Base-by-base conservation (phyloP, 208 protist genomes). In the Acanthamoeba divionensis region DNA sequence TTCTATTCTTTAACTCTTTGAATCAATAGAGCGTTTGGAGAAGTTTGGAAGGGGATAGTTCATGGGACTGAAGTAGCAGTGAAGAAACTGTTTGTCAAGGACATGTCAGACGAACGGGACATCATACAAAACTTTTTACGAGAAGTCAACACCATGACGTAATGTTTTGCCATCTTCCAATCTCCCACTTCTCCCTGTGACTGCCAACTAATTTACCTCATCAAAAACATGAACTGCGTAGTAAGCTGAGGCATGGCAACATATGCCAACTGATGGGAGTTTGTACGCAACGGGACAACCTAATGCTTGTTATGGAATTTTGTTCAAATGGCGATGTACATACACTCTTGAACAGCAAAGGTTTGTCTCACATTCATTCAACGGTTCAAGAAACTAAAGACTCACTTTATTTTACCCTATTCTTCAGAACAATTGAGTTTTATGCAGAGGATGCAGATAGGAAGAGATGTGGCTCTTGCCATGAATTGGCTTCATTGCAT, bases 191-290 rank as follows among this genome's bases (percentile, higher is more conserved):
- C 24, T 13, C 29, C 38, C 66, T 45, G 15, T 12, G 9, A 7
- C 29, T 79, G 24, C 12, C 24, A 6, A 71, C 13, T 36, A 71
- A 18, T 9, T 31, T 29, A 75, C 38, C 33, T 75, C 60, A 67
- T 29, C 6, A 62, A 62, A n/a, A n/a, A 62, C 54, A 29, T 62
- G n/a, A 62, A 62, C 66, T 54, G 26, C 21, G 12, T 29, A 79
- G 67, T 26, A 79, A 79, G 29, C 31, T 79, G 67, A 41, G 67
- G 41, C 67, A 79, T 33, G 67, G 67, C 54, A 79, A 79, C 54
- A 79, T 79, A 57, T 79, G 67, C 67, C 67, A 79, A 41, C 67
- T 79, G 67, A 79, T 79, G 67, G 67, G 67, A 41, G 67, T 79
- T n/a, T 79, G 67, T 33, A 79, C 54, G 67, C 45, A 79, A 33